Evolutionary conservation across 148 eudicot species (phyloP), one percentile per base, ranked within the genome.

Genomic region (Chenopodium album): DNA sequence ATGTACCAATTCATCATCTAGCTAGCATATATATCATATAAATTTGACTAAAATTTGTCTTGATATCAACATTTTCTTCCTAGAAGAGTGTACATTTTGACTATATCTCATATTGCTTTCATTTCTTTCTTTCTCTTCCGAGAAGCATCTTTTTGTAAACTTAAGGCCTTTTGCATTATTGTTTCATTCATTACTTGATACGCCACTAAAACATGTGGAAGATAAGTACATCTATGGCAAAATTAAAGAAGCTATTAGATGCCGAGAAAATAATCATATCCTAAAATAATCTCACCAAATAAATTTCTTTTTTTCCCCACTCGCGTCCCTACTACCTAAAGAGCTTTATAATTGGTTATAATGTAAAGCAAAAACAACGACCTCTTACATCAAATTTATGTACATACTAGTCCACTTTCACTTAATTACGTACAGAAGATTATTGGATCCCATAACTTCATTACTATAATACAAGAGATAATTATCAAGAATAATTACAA

Each of bases 81-180:
- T 80, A 48, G 81, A 78, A 63, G 84, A 52, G 81, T 81, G 87
- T 32, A 78, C 77, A 83, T 72, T 41, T 81, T 77, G 87, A 77
- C 81, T 73, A 81, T 65, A 41, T 71, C 60, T 77, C 69, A 70
- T 70, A 66, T 84, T 76, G 72, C 79, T 76, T 79, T 48, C 60
- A 75, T 67, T 46, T 50, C 12, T 50, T 71, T 80, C 22, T 76
- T 76, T 76, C 72, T 84, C 65, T 84, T 50, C 76, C 81, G 72
- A 84, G 78, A 84, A 77, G 84, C 86, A 81, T 84, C 86, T 84
- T 80, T 37, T 75, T 74, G 32, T 17, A 10, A 83, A 73, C 82
- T 46, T 73, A n/a, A 67, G 32, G 74, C 68, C 72, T 12, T 46
- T 17, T 44, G 69, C 78, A 44, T 74, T 63, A 17, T 72, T 73